Evolutionary conservation across 2,329 filamentous ascomycete species (phyloP).

Genomic region (Talaromyces sp.): DNA sequence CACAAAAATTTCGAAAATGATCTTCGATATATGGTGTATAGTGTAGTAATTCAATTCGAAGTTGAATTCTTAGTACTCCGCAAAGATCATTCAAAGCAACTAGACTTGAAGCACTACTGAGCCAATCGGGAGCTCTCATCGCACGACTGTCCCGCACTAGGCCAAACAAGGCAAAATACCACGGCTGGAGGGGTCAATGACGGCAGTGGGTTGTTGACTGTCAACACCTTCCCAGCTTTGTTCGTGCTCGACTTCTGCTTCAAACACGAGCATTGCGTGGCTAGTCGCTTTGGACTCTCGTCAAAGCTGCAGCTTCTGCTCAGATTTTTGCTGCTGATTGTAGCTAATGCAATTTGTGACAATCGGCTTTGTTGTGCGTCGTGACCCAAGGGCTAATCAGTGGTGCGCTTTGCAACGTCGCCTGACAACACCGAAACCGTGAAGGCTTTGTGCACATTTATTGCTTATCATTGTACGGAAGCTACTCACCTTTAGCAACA

Average conservation of each 20-base stretch:
- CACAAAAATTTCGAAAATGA: neutral
- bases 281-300: neutral
- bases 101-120: neutral
- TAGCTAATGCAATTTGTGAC: neutral
- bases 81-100: neutral
- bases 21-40: neutral
- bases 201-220: constrained; percentile 12
- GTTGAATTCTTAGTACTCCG: no score
- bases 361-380: neutral
- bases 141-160: constrained; percentile 15
- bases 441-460: neutral
- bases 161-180: neutral
- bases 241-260: neutral
- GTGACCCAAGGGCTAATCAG: neutral
- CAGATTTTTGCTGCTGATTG: neutral
- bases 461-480: neutral
- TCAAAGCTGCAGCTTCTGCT: neutral
- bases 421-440: neutral
- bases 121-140: constrained; percentile 19
- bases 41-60: no score
- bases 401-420: neutral
- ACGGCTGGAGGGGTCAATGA: constrained; percentile 16
- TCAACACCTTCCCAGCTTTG: neutral
- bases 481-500: neutral
- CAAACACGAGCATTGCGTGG: neutral